phyloP scores from a whole-genome alignment of 768 basidiomycete species.

The Suillus tomentosus region DNA sequence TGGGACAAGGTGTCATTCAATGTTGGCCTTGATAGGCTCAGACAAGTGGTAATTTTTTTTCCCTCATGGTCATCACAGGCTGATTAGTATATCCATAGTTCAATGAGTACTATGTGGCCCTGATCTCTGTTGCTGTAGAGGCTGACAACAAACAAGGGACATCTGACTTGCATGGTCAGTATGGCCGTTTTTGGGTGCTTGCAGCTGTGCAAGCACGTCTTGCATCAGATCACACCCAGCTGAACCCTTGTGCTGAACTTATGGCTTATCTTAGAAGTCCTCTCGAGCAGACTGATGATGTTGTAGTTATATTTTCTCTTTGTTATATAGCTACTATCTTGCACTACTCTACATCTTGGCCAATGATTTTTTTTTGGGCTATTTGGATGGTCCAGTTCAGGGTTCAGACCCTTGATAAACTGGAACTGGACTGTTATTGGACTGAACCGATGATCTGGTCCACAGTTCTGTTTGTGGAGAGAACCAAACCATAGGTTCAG shows the following conservation, averaged over 20 bases:
- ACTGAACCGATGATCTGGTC: background rate
- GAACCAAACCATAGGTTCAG: no score
- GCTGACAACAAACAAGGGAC: background rate
- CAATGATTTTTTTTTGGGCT: no score
- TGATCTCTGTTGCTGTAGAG: background rate
- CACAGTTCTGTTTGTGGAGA: background rate
- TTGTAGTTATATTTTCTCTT: background rate
- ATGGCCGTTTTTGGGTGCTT: background rate
- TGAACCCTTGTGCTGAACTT: constrained; percentile 2
- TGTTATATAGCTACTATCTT: no score
- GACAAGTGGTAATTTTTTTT: background rate
- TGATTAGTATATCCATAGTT: background rate
- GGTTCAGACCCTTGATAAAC: no score
- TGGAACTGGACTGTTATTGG: no score
- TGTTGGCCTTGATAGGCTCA: background rate
- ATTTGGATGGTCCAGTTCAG: no score
- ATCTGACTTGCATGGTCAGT: constrained; percentile 2
- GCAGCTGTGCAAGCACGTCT: constrained; percentile 5
- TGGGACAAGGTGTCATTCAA: background rate
- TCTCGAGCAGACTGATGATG: constrained; percentile 7
- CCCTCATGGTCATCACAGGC: background rate
- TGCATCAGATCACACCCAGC: background rate
- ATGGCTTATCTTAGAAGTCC: constrained; percentile 7
- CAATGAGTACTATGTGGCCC: background rate
- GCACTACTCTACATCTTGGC: no score